Evolutionary conservation across 2,329 filamentous ascomycete genomes (phyloP).

Genomic region (Pseudocercospora fuligena): DNA sequence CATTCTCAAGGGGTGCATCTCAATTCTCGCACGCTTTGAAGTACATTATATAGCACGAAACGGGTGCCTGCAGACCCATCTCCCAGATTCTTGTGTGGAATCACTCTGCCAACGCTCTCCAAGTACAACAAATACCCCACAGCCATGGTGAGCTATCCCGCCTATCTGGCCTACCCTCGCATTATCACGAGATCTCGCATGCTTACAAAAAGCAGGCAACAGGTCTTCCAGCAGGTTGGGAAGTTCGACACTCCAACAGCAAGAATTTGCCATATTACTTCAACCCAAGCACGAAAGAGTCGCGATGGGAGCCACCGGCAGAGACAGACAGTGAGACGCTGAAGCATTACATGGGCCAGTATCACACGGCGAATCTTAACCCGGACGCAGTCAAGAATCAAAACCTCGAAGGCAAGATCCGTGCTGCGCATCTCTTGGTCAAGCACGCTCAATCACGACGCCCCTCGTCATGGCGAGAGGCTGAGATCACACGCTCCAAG

Average conservation of each 20-base stretch:
- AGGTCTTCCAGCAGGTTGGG: conserved; percentile 49
- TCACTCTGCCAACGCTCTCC: conserved; percentile 13
- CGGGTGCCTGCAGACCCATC: neutral
- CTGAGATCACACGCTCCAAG: conserved; percentile 84
- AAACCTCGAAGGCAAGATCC: conserved; percentile 76
- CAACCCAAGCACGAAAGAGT: conserved; percentile 83
- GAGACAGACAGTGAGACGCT: conserved; percentile 90
- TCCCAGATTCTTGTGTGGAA: neutral
- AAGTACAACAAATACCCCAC: conserved; percentile 14
- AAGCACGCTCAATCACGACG: conserved; percentile 90
- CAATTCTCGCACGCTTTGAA: neutral
- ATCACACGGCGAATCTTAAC: conserved; percentile 65
- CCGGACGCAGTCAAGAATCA: conserved; percentile 29
- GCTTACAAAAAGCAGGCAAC: conserved; percentile 33
- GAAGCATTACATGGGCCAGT: conserved; percentile 88
- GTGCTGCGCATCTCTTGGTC: conserved; percentile 87
- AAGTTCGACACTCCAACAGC: conserved; percentile 96
- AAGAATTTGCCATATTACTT: conserved; percentile 99
- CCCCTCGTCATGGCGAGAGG: conserved; percentile 91
- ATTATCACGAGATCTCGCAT: conserved; percentile 11
- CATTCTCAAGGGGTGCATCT: neutral
- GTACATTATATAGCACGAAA: neutral
- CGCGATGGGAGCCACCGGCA: conserved; percentile 90
- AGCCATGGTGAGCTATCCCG: conserved; percentile 13
- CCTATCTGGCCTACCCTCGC: conserved; percentile 7